phyloP scores from a whole-genome alignment of 164 flowering plant genomes.

The Liquidambar formosana region DNA sequence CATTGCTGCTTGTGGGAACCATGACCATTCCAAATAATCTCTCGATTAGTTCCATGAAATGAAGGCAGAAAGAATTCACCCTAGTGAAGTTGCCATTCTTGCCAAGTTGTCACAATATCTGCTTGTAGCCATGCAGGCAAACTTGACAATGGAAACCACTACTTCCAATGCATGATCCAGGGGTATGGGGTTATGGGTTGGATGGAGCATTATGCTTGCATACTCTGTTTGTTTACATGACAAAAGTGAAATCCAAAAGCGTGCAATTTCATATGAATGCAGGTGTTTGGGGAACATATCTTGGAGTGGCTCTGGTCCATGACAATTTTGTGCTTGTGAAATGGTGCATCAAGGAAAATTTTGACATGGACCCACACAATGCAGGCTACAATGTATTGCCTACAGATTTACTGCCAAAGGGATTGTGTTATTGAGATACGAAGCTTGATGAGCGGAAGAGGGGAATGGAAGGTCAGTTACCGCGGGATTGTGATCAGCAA shows the following conservation, averaged over 20 bases:
- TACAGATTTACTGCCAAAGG: slow-evolving; percentile 73
- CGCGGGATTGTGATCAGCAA: slow-evolving; percentile 75
- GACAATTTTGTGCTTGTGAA: slow-evolving; percentile 68
- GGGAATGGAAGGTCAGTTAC: slow-evolving; percentile 69
- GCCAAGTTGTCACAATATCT: slow-evolving; percentile 44
- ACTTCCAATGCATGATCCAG: slow-evolving; percentile 52
- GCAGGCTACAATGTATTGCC: slow-evolving; percentile 74
- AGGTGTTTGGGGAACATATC: slow-evolving; percentile 83
- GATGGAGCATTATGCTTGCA: slow-evolving; percentile 87
- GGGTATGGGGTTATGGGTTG: slow-evolving; percentile 50
- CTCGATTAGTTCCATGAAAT: slow-evolving; percentile 51
- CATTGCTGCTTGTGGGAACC: slow-evolving; percentile 80
- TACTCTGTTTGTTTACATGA: slow-evolving; percentile 68
- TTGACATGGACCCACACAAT: slow-evolving; percentile 68
- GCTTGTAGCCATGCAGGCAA: slow-evolving; percentile 83
- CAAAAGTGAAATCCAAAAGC: slow-evolving; percentile 49
- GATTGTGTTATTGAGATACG: slow-evolving; percentile 48
- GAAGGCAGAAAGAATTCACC: slow-evolving; percentile 48
- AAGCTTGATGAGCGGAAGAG: slow-evolving; percentile 65
- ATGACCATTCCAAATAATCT: slow-evolving; percentile 57
- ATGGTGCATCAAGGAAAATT: slow-evolving; percentile 54
- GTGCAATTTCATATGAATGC: slow-evolving; percentile 81
- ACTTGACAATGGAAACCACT: slow-evolving; percentile 58
- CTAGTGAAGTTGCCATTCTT: slow-evolving; percentile 83
- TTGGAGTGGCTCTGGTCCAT: slow-evolving; percentile 76